Base-by-base conservation (phyloP, 805 yeast species). In the Clavispora santaluciae region DNA sequence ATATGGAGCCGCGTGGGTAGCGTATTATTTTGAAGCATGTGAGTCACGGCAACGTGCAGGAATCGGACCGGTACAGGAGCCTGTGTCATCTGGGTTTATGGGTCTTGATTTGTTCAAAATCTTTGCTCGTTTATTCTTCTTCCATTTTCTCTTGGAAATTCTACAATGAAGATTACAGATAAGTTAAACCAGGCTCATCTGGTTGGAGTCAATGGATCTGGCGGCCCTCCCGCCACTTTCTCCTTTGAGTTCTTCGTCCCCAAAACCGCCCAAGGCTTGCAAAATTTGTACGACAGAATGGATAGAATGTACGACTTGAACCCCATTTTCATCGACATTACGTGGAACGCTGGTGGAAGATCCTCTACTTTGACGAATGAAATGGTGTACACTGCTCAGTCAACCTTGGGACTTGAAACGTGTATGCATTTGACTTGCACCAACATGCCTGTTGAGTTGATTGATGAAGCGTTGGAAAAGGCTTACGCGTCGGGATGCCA, bases 281-380 rank as follows among this genome's bases (percentile, higher is more conserved):
- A 89, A 61, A 93, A 93, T 60, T 72, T 93, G 44, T 91, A 90
- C 67, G 98, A 93, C 62, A 76, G 99, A 59, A 91, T 93, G 90
- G 98, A 93, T 59, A 79, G 96, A 61, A 93, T 93, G 99, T 88
- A 86, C 63, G 87, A 86, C 49, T 72, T 88, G 54, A 82, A 81
- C 48, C 99, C 99, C 2, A 79, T 86, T 49, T 93, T 93, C 63
- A 81, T 93, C 44, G 99, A 93, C 59, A 86, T 93, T 48, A 93
- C 99, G 1, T 93, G 99, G 99, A 91, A 91, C 57, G 99, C 99
- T 3, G 99, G 99, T 30, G 98, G 98, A 5, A 75, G 95, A 36
- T 65, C 84, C 37, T 81, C 95, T 5, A 79, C 80, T 33, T 68
- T 89, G 48, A 89, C 99, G 18, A 84, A 89, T 25, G 98, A 93